Conservation (phyloP, 2,329 filamentous ascomycete genomes). For the Cercospora zeina region DNA sequence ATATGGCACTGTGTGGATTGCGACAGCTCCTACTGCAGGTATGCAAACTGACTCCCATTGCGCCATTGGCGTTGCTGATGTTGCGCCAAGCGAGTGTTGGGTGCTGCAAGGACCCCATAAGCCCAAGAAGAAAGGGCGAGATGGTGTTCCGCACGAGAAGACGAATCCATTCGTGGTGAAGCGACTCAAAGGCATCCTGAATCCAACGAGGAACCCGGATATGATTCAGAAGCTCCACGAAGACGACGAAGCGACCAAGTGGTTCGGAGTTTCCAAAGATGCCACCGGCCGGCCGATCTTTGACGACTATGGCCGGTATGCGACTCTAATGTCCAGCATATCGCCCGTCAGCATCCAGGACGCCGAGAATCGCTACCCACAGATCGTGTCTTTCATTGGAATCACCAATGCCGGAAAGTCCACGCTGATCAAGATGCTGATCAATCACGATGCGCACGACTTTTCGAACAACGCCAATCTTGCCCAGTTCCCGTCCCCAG, state of each 20-base stretch:
- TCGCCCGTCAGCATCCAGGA: slow-evolving; percentile 32
- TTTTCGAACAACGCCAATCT: slow-evolving; percentile 34
- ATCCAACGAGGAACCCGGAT: slow-evolving; percentile 33
- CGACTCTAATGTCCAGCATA: slow-evolving; percentile 45
- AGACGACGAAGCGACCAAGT: slow-evolving; percentile 43
- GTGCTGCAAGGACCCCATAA: slow-evolving; percentile 39
- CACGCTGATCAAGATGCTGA: slow-evolving; percentile 53
- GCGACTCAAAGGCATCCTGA: slow-evolving; percentile 35
- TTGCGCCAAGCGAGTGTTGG: slow-evolving; percentile 36
- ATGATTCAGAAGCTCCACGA: slow-evolving; percentile 41
- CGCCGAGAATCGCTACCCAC: slow-evolving; percentile 36
- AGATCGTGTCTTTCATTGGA: slow-evolving; percentile 41
- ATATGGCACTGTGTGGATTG: slow-evolving; percentile 41
- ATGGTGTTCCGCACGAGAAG: slow-evolving; percentile 44
- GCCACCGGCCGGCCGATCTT: slow-evolving; percentile 39
- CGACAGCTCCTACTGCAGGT: slow-evolving; percentile 41
- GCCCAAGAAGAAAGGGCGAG: slow-evolving; percentile 39
- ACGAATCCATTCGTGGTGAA: slow-evolving; percentile 37
- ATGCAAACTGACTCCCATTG: slow-evolving; percentile 11
- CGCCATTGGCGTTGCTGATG: not conserved
- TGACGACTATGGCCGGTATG: slow-evolving; percentile 50
- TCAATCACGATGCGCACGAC: slow-evolving; percentile 42
- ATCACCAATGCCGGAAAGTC: slow-evolving; percentile 51
- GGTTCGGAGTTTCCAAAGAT: slow-evolving; percentile 44
- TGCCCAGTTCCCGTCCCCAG: slow-evolving; percentile 44